Evolutionary conservation across 139 green algal genomes (phyloP).

Genomic region (Chlamydomonas asymmetrica): DNA sequence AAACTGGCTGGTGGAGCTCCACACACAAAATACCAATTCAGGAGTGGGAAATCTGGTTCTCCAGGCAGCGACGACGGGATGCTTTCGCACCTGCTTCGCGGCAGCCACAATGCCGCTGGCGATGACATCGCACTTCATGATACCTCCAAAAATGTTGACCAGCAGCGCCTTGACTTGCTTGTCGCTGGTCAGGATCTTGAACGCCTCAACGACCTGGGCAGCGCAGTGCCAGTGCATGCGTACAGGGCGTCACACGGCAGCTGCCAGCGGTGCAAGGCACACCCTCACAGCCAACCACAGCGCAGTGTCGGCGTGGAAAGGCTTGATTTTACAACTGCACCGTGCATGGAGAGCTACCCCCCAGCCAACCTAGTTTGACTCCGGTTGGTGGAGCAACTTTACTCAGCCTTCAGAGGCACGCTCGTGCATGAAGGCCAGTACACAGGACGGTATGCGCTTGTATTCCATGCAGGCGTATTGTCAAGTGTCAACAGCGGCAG

Average conservation of each 20-base stretch:
- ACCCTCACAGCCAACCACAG: neutral
- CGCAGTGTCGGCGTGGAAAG: no score
- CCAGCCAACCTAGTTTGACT: no score
- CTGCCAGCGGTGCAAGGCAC: neutral
- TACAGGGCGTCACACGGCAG: neutral
- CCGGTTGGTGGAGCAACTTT: no score
- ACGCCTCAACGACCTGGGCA: slow-evolving; percentile 86
- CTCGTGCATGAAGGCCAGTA: no score
- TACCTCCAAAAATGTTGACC: slow-evolving; percentile 99
- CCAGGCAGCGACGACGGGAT: no score
- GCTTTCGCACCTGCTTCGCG: slow-evolving; percentile 83
- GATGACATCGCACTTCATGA: slow-evolving; percentile 99
- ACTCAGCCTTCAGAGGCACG: no score
- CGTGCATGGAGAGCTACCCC: no score
- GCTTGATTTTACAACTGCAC: no score
- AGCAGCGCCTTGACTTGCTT: slow-evolving; percentile 96
- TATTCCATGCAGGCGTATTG: neutral
- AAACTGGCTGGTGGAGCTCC: no score
- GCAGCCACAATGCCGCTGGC: slow-evolving; percentile 95
- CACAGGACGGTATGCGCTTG: no score
- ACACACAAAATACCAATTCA: no score
- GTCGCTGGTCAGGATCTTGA: slow-evolving; percentile 94
- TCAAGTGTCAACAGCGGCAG: neutral
- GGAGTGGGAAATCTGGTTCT: no score
- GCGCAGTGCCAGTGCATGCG: neutral